Conservation (phyloP, 192 early-diverging fungal genomes). For the Polychytrium aggregatum region DNA sequence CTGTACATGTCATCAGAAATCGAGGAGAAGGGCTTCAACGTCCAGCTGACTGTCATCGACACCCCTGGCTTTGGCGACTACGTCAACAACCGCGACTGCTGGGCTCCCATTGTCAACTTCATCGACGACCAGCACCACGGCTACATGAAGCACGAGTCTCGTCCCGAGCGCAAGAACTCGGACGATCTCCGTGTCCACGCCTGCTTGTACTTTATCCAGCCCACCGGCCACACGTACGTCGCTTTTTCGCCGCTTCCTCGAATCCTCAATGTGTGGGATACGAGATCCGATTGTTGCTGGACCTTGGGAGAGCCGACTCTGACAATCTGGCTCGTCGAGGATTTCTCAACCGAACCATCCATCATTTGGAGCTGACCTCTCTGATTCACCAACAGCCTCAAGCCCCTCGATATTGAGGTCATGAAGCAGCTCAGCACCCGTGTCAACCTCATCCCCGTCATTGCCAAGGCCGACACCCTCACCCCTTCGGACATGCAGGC, state of each 20-base stretch:
- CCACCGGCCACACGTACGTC: conserved; percentile 84
- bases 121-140: conserved; percentile 96
- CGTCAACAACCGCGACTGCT: conserved; percentile 77
- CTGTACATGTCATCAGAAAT: too few species aligned
- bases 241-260: background rate
- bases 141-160: conserved; percentile 86
- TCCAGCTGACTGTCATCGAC: conserved; percentile 87
- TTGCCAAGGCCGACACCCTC: conserved; percentile 97
- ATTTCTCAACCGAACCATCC: too few species aligned
- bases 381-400: conserved; percentile 33
- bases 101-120: conserved; percentile 96
- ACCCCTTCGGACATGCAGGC: conserved; percentile 78
- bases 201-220: conserved; percentile 97
- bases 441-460: conserved; percentile 95
- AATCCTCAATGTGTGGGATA: background rate
- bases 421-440: conserved; percentile 95
- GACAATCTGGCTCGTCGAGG: too few species aligned
- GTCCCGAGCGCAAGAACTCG: conserved; percentile 69
- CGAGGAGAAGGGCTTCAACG: conserved; percentile 98
- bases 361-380: too few species aligned
- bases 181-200: conserved; percentile 95
- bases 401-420: conserved; percentile 90
- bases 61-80: conserved; percentile 81
- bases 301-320: too few species aligned
- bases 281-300: conserved; percentile 4